Conservation (phyloP, 1,284 basidiomycete genomes). For the Irpex rosettiformis region DNA sequence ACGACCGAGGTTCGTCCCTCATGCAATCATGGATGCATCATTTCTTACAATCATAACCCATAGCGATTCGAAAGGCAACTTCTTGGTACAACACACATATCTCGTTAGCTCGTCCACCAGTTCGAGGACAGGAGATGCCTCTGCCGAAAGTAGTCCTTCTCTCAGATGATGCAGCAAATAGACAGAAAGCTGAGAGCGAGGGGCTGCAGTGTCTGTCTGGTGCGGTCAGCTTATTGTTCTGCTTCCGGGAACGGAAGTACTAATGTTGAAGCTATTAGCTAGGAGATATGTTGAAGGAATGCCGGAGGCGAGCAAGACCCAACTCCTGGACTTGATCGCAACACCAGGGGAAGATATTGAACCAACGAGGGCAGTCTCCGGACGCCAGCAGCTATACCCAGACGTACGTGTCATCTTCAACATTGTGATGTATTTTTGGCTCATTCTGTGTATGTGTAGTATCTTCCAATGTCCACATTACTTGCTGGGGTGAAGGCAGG, state of each 20-base stretch:
- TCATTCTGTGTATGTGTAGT: slow-evolving; percentile 44
- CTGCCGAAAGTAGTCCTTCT: slow-evolving; percentile 74
- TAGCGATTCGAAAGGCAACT: slow-evolving; percentile 83
- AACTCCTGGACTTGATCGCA: slow-evolving; percentile 80
- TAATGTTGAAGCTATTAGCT: slow-evolving; percentile 37
- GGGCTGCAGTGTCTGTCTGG: slow-evolving; percentile 68
- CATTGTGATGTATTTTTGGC: slow-evolving; percentile 2
- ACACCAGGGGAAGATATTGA: slow-evolving; percentile 60
- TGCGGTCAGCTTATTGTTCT: slow-evolving; percentile 25
- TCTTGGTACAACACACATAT: slow-evolving; percentile 85
- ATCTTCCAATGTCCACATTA: slow-evolving; percentile 73
- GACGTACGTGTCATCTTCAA: slow-evolving; percentile 47
- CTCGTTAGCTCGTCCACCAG: slow-evolving; percentile 44
- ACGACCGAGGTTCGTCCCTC: slow-evolving; percentile 71
- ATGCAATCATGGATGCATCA: slow-evolving; percentile 14
- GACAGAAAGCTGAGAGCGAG: slow-evolving; percentile 70
- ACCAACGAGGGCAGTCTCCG: slow-evolving; percentile 49
- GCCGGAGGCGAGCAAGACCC: slow-evolving; percentile 47
- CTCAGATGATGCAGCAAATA: slow-evolving; percentile 88
- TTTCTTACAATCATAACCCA: neutral
- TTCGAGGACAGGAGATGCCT: slow-evolving; percentile 39
- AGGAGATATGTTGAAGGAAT: slow-evolving; percentile 79
- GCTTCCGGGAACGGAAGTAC: neutral
- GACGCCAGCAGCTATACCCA: slow-evolving; percentile 67
- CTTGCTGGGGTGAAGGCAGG: slow-evolving; percentile 86